Evolutionary conservation across 306 rosid species (phyloP).

Genomic region (Corylus americana): DNA sequence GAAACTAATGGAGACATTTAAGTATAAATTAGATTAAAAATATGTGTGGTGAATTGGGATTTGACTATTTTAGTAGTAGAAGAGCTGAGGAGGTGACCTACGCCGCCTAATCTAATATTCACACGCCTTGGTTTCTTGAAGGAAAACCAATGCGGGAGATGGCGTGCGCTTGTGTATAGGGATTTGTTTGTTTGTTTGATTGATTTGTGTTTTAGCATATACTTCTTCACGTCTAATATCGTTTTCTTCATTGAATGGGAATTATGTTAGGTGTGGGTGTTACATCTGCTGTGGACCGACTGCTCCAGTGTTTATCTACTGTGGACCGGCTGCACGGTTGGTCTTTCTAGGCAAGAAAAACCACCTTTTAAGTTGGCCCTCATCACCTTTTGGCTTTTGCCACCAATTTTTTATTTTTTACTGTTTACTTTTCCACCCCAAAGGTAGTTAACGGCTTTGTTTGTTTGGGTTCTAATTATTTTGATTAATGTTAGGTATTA

Average conservation of each 20-base stretch:
- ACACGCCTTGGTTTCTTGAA: constrained; percentile 55
- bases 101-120: constrained; percentile 23
- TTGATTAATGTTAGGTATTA: too few species aligned
- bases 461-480: too few species aligned
- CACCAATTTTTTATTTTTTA: neutral
- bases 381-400: neutral
- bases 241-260: constrained; percentile 2
- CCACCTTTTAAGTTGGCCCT: neutral
- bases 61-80: too few species aligned
- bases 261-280: constrained; percentile 56
- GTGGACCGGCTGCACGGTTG: constrained; percentile 23
- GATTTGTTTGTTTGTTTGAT: too few species aligned
- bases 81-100: constrained; percentile 24
- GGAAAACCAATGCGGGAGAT: constrained; percentile 36
- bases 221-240: too few species aligned
- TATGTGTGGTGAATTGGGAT: too few species aligned
- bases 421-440: too few species aligned
- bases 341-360: constrained; percentile 12
- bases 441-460: too few species aligned
- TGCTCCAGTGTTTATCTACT: constrained; percentile 45
- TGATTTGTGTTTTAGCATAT: too few species aligned
- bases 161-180: constrained; percentile 3
- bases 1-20: too few species aligned
- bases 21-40: too few species aligned
- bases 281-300: constrained; percentile 39